Base-by-base conservation (phyloP, 2,329 filamentous ascomycete species). In the Trichoderma aggressivum region DNA sequence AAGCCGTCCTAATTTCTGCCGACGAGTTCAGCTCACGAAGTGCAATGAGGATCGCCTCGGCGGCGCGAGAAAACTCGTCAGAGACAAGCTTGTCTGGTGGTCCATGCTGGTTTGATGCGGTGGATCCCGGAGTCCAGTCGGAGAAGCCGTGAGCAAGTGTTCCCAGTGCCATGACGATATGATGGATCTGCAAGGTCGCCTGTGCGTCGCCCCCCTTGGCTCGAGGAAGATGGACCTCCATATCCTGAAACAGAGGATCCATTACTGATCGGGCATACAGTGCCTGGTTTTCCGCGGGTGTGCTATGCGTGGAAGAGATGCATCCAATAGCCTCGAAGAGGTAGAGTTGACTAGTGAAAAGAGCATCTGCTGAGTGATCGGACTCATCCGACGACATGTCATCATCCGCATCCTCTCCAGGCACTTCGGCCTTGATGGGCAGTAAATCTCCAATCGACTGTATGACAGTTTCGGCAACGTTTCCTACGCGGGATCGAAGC, bases 321-420 rank as follows among this genome's bases (percentile, higher is more conserved):
- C 92, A 94, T 8, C 96, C 97, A 74, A 98, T 92, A 11, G 95
- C 94, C 80, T 99, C 96, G 76, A 97, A 99, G 0, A 99, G 88
- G 79, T 94, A 97, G 6, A 98, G 86, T 79, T 99, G 96, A 77
- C 92, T 94, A 72, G 88, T 93, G 82, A 99, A 99, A 1, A 96
- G 86, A 11, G 94, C 92, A 81, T 98, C 93, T n/a, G 92, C 91
- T 24, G 92, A 94, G 75, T 94, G 91, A 72, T 97, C 94, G 56
- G 92, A 93, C 78, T 97, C 93, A 74, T 97, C 94, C 0, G 95
- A 98, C 1, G 94, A 97, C 90, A 97, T 96, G 79, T 98, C 95
- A 77, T 97, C 94, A 68, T 96, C 93, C 12, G 89, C 89, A 71
- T 91, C 90, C 62, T 90, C 89, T 62, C 90, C 89, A 2, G 94